Percentiles rank a stretch among this genome's conserved stretches.
Conservation (phyloP, 2,329 filamentous ascomycete species). For the Tolypocladium tropicale region DNA sequence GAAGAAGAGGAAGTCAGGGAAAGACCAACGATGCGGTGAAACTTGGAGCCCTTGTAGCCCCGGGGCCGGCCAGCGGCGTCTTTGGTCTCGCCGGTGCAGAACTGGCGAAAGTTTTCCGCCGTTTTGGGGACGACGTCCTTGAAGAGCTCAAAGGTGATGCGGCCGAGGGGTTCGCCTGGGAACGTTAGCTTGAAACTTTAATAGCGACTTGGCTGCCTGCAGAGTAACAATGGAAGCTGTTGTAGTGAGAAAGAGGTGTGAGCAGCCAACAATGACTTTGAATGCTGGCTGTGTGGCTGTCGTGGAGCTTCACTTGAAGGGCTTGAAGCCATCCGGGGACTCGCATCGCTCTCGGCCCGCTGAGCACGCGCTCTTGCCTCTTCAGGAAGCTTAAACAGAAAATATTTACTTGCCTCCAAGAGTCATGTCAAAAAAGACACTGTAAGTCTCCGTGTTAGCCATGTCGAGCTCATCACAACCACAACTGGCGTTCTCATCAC, state of each 20-base stretch:
- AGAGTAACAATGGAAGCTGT: neutral
- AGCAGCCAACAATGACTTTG: neutral
- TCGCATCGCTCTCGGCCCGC: neutral
- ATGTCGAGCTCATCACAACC: neutral
- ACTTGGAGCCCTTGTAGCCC: constrained; percentile 91
- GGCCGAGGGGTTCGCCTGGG: constrained; percentile 72
- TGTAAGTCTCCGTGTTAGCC: constrained; percentile 10
- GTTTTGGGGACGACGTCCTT: constrained; percentile 75
- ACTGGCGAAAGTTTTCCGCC: constrained; percentile 93
- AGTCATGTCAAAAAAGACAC: constrained; percentile 69
- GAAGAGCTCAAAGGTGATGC: constrained; percentile 87
- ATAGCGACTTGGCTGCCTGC: neutral
- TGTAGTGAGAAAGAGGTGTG: neutral
- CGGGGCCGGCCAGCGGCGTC: constrained; percentile 66
- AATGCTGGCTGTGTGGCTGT: neutral
- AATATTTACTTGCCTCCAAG: constrained; percentile 53
- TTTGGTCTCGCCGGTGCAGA: constrained; percentile 90
- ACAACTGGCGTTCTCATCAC: neutral
- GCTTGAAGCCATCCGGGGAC: neutral
- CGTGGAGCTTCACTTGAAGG: neutral
- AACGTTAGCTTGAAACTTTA: neutral
- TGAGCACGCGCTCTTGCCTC: neutral
- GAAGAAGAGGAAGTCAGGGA: neutral
- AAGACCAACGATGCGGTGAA: constrained; percentile 74
- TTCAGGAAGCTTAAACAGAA: neutral